Percentiles rank a stretch among this genome's conserved stretches.
Conservation (phyloP, 148 eudicot genomes). For the Vaccinium corymbosum region DNA sequence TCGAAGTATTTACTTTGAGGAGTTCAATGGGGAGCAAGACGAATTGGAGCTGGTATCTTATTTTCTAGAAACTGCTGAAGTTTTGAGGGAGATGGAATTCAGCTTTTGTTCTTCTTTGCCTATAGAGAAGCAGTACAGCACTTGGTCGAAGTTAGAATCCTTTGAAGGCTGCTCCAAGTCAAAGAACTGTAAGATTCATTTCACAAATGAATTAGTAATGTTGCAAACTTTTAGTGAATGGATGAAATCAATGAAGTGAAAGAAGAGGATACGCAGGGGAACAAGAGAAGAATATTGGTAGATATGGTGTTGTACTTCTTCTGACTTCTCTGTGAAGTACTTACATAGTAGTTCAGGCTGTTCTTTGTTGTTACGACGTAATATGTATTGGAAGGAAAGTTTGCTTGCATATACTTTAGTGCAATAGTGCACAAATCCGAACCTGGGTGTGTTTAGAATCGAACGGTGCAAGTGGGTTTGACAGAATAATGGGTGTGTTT, state of each 20-base stretch:
- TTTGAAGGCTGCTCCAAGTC: not conserved
- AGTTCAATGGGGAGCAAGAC: constrained; percentile 2
- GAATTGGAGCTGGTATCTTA: not conserved
- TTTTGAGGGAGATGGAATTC: not conserved
- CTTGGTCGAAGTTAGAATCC: not conserved
- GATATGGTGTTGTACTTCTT: not conserved
- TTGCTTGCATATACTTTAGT: not conserved
- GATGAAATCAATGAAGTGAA: not conserved
- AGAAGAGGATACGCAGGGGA: not conserved
- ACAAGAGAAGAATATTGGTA: not conserved
- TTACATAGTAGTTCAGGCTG: not conserved
- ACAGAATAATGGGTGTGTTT: not conserved
- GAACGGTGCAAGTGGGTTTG: not conserved
- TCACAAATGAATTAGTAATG: not conserved
- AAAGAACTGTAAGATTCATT: not conserved
- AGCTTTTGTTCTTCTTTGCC: not conserved
- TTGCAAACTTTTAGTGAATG: not conserved
- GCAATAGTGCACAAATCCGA: not conserved
- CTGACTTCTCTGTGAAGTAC: not conserved
- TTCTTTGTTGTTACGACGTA: not conserved
- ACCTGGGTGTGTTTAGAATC: not conserved
- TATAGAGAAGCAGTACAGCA: constrained; percentile 1
- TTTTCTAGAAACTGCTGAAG: not conserved
- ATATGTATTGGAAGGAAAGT: not conserved
- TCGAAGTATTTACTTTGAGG: not conserved